These are phyloP conservation scores for Tolypocladium nubicola DNA, from an alignment of 2,329 filamentous ascomycete species.

Conservation along the genomic window DNA sequence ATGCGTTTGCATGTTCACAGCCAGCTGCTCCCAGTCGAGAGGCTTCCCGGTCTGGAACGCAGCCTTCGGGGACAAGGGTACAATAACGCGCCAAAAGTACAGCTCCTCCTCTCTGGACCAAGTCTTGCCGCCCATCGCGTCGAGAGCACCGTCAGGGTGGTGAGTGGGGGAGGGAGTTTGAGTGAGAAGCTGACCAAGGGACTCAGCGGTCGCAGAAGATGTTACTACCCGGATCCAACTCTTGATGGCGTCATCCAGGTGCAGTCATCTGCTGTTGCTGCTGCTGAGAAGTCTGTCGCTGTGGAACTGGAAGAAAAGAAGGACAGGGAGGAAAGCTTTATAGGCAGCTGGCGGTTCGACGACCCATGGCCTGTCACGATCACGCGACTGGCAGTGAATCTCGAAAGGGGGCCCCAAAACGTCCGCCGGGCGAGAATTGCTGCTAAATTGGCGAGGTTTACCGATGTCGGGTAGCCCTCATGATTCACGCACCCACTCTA, in stretches of 20 bases:
- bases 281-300: neutral
- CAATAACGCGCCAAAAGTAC: slow-evolving; percentile 34
- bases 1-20: slow-evolving; percentile 23
- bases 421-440: neutral
- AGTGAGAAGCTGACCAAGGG: neutral
- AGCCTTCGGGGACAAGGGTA: slow-evolving; percentile 25
- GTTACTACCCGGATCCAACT: neutral
- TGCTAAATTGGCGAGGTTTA: neutral
- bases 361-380: neutral
- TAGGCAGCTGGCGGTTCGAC: neutral
- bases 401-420: neutral
- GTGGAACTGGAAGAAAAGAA: neutral
- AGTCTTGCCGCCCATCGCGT: slow-evolving; percentile 37
- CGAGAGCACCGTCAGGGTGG: neutral
- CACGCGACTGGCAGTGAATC: neutral
- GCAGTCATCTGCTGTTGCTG: neutral
- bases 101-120: slow-evolving; percentile 39
- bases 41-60: slow-evolving; percentile 5
- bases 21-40: slow-evolving; percentile 26
- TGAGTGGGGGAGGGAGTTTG: neutral
- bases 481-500: slow-evolving; percentile 2
- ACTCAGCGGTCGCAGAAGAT: neutral
- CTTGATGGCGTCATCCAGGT: neutral
- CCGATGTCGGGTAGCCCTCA: neutral
- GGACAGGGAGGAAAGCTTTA: neutral